phyloP scores from a whole-genome alignment of 345 rosid species.

The Sonneratia alba region DNA sequence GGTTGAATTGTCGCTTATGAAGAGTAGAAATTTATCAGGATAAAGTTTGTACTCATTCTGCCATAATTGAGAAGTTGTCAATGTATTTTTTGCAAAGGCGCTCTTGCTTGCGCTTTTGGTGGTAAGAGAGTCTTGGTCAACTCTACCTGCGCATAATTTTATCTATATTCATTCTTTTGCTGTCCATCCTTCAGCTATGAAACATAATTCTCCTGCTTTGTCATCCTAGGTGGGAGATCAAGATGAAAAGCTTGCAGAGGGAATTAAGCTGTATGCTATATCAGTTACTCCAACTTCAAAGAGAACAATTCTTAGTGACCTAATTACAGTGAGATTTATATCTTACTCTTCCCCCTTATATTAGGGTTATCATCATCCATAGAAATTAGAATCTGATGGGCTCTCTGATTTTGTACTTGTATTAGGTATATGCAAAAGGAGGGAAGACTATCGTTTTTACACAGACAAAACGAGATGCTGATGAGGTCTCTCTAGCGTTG shows the following conservation, averaged over 20 bases:
- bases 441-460: constrained; percentile 98
- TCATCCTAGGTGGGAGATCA: constrained; percentile 69
- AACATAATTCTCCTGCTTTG: neutral
- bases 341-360: neutral
- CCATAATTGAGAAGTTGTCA: no score
- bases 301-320: constrained; percentile 78
- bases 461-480: constrained; percentile 92
- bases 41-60: no score
- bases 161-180: neutral
- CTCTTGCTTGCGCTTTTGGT: neutral
- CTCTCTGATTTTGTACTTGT: neutral
- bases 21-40: no score
- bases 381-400: neutral
- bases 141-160: neutral
- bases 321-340: constrained; percentile 52
- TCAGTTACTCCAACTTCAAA: constrained; percentile 70
- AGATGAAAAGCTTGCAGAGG: constrained; percentile 93
- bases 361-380: neutral
- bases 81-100: neutral
- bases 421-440: constrained; percentile 90
- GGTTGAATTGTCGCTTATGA: neutral
- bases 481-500: constrained; percentile 76
- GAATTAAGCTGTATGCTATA: constrained; percentile 83
- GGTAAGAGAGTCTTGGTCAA: neutral
- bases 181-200: neutral